Evolutionary conservation across 148 eudicot genomes (phyloP).

Genomic region (Rheum nobile): DNA sequence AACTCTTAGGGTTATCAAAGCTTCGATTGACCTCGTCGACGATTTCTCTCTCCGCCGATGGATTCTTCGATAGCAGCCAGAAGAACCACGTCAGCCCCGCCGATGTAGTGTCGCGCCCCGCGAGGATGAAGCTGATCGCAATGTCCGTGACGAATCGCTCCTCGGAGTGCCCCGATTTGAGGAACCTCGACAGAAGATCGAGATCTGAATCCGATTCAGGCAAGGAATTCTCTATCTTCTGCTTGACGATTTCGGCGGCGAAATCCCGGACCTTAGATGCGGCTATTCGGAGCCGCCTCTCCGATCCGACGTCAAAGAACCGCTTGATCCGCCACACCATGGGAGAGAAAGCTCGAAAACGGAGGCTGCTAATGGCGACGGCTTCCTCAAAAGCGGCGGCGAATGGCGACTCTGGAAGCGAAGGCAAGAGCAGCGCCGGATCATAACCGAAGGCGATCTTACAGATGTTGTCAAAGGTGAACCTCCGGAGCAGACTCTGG

Average conservation of each 20-base stretch:
- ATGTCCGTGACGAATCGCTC: constrained; percentile 10
- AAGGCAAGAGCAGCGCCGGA: constrained; percentile 14
- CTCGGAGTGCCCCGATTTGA: constrained; percentile 6
- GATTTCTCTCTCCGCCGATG: not conserved
- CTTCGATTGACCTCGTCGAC: constrained; percentile 11
- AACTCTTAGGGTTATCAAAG: constrained; percentile 16
- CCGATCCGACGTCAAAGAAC: not conserved
- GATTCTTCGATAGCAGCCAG: constrained; percentile 7
- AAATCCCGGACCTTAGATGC: not conserved
- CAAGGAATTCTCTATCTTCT: not conserved
- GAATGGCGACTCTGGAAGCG: constrained; percentile 10
- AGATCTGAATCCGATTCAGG: not conserved
- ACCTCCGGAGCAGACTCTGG: constrained; percentile 24
- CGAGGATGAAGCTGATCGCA: constrained; percentile 19
- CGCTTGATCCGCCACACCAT: not conserved
- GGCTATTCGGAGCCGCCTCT: not conserved
- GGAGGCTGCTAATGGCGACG: constrained; percentile 10
- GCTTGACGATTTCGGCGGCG: not conserved
- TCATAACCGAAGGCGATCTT: constrained; percentile 17
- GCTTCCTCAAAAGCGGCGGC: constrained; percentile 14
- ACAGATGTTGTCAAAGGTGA: constrained; percentile 25
- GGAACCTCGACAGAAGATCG: constrained; percentile 18
- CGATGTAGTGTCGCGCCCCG: constrained; percentile 21
- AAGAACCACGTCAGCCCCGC: constrained; percentile 8
- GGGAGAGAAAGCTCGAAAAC: constrained; percentile 1